phyloP scores from a whole-genome alignment of 306 rosid species.

The Casuarina equisetifolia region DNA sequence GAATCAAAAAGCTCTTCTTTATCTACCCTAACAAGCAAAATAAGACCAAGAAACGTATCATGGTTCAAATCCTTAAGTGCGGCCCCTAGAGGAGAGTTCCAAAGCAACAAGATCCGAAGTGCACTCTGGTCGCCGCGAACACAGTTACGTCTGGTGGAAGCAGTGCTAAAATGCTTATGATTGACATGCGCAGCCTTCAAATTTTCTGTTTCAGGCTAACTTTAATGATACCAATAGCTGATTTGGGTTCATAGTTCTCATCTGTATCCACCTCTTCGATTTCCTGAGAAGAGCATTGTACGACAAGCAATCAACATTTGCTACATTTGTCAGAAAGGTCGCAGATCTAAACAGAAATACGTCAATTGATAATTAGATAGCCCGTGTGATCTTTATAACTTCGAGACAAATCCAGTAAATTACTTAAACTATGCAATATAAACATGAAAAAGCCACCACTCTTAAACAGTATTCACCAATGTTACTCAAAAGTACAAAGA shows the following conservation, averaged over 20 bases:
- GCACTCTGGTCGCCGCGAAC: neutral
- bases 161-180: neutral
- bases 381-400: neutral
- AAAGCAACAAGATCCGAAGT: neutral
- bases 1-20: neutral
- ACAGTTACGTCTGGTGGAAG: neutral
- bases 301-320: neutral
- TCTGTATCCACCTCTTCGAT: conserved; percentile 98
- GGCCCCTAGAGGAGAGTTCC: neutral
- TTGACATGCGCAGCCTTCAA: conserved; percentile 29
- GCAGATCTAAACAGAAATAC: neutral
- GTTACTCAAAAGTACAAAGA: neutral
- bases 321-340: neutral
- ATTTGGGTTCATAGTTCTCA: conserved; percentile 81
- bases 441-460: neutral
- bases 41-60: neutral
- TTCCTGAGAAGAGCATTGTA: conserved; percentile 34
- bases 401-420: no score
- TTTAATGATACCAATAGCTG: conserved; percentile 61
- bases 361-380: neutral
- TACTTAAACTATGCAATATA: neutral
- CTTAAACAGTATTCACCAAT: neutral
- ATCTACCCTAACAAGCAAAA: neutral
- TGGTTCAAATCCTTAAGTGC: neutral
- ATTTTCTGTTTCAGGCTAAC: conserved; percentile 60